These are phyloP conservation scores for Tricholoma flavovirens DNA, from an alignment of 768 basidiomycete genomes.

Conservation along the genomic window DNA sequence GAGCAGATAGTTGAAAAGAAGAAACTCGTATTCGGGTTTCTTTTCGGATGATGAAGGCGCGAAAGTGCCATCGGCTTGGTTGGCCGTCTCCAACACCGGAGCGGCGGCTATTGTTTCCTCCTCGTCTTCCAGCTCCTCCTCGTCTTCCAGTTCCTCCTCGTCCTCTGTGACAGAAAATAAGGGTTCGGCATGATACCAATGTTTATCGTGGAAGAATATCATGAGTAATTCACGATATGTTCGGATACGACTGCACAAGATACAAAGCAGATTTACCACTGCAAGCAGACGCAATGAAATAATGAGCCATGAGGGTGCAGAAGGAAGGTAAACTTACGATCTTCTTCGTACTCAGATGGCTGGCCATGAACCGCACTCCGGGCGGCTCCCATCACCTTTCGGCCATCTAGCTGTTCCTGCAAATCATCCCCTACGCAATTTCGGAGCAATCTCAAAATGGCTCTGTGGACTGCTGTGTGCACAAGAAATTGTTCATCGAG, in stretches of 20 bases:
- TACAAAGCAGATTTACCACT: conserved; percentile 92
- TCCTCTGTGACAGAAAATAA: conserved; percentile 73
- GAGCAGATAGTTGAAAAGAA: conserved; percentile 91
- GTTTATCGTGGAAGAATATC: conserved; percentile 96
- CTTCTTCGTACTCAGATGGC: conserved; percentile 87
- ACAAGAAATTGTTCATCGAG: conserved; percentile 93
- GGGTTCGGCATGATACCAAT: conserved; percentile 77
- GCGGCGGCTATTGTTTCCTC: conserved; percentile 27
- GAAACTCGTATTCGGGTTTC: conserved; percentile 90
- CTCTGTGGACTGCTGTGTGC: conserved; percentile 85
- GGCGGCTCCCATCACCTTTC: conserved; percentile 80
- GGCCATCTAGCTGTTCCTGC: conserved; percentile 81
- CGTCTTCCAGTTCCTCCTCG: conserved; percentile 63
- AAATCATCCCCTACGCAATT: conserved; percentile 91
- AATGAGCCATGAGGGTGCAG: not conserved
- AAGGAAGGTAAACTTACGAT: conserved; percentile 48
- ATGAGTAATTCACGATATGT: conserved; percentile 86
- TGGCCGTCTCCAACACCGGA: not conserved
- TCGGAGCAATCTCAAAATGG: conserved; percentile 77
- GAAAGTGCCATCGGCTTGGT: conserved; percentile 19
- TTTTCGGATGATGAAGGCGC: conserved; percentile 36
- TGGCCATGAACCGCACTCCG: conserved; percentile 57
- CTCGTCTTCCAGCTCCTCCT: conserved; percentile 56
- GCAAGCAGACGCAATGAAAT: conserved; percentile 9
- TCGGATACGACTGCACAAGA: conserved; percentile 86